Evolutionary conservation across 148 eudicot species (phyloP).

Genomic region (Limonium bicolor): DNA sequence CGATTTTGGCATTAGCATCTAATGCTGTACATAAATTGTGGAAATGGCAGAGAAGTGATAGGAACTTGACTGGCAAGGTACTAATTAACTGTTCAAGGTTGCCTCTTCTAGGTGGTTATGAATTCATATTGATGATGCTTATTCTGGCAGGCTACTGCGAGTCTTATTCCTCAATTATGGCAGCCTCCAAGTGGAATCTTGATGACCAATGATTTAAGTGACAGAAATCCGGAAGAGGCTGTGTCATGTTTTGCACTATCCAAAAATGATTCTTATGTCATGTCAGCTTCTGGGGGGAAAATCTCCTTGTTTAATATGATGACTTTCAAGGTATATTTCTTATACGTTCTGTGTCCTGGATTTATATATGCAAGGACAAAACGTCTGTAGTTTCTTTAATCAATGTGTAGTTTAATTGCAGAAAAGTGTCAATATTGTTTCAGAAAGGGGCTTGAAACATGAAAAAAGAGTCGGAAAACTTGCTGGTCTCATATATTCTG

Average conservation of each 20-base stretch:
- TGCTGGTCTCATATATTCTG: too few relatives aligned
- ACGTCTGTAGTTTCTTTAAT: too few relatives aligned
- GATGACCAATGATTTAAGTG: slow-evolving; percentile 73
- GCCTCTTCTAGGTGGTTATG: not conserved
- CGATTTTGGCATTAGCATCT: slow-evolving; percentile 62
- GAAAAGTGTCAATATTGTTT: too few relatives aligned
- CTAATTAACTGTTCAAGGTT: too few relatives aligned
- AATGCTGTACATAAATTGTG: slow-evolving; percentile 81
- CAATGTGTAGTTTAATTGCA: too few relatives aligned
- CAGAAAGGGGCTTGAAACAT: too few relatives aligned
- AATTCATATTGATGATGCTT: not conserved
- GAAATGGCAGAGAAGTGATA: slow-evolving; percentile 79
- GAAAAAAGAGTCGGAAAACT: too few relatives aligned
- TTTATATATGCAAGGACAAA: too few relatives aligned
- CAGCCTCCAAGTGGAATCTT: slow-evolving; percentile 73
- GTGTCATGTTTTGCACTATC: slow-evolving; percentile 85
- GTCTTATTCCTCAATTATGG: slow-evolving; percentile 59
- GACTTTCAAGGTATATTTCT: slow-evolving; percentile 53
- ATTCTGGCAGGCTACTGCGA: slow-evolving; percentile 51
- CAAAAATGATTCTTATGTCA: slow-evolving; percentile 80
- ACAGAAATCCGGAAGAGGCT: slow-evolving; percentile 61
- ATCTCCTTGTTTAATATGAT: slow-evolving; percentile 79
- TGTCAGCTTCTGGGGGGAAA: slow-evolving; percentile 90
- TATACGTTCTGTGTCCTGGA: too few relatives aligned
- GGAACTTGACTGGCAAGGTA: slow-evolving; percentile 55